Conservation (phyloP, 257 asterid species). For the Gentiana macrophylla region DNA sequence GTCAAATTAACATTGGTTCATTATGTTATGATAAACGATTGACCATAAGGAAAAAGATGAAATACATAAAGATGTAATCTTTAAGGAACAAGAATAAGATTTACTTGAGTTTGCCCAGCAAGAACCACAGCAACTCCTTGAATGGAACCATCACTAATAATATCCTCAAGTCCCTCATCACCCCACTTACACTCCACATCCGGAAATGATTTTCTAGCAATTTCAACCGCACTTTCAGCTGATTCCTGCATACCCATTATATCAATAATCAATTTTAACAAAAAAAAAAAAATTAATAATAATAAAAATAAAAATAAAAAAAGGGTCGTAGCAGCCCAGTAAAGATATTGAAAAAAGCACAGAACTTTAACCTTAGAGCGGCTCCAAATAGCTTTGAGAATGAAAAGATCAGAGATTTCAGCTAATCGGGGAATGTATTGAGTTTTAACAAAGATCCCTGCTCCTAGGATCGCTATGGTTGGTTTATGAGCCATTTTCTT, state of each 20-base stretch:
- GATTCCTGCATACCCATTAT: constrained; percentile 46
- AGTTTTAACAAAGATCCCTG: constrained; percentile 70
- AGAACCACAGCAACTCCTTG: constrained; percentile 78
- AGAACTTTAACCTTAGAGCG: constrained; percentile 48
- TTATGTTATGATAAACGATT: neutral
- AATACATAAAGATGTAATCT: neutral
- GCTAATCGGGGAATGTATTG: constrained; percentile 84
- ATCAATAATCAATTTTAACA: neutral
- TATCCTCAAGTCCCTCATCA: constrained; percentile 72
- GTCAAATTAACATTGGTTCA: too few species aligned
- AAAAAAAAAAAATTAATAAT: too few species aligned
- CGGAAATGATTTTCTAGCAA: constrained; percentile 58
- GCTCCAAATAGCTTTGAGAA: constrained; percentile 79
- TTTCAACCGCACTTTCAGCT: constrained; percentile 67
- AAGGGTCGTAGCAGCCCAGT: neutral
- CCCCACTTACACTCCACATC: constrained; percentile 90
- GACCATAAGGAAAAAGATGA: neutral
- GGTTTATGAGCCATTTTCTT: constrained; percentile 29
- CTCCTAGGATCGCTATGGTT: constrained; percentile 72
- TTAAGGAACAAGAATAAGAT: neutral
- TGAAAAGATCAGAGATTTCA: constrained; percentile 56
- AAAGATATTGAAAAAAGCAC: neutral
- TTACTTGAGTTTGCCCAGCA: constrained; percentile 84
- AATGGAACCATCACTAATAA: constrained; percentile 59
- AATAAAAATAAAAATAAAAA: neutral